Conservation (phyloP, 2,329 filamentous ascomycete genomes). For the Microdochium trichocladiopsis region DNA sequence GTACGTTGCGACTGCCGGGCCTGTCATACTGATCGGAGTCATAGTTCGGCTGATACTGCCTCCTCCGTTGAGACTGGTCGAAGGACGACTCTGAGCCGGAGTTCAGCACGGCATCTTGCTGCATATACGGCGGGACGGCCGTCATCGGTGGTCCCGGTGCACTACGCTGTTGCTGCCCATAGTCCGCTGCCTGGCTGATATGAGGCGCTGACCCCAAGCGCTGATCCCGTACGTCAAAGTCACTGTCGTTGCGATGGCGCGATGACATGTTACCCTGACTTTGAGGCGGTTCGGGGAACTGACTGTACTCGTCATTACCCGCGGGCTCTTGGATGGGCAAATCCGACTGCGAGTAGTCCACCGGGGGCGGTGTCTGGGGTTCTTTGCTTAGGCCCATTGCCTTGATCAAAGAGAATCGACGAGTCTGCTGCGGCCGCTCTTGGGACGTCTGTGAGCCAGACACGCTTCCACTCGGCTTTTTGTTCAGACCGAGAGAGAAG, state of each 20-base stretch:
- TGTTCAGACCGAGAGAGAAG: slow-evolving; percentile 61
- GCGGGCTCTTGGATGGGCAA: slow-evolving; percentile 44
- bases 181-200: slow-evolving; percentile 18
- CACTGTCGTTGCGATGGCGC: slow-evolving; percentile 29
- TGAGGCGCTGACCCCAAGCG: slow-evolving; percentile 16
- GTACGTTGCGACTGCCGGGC: slow-evolving; percentile 37
- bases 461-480: slow-evolving; percentile 65
- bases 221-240: slow-evolving; percentile 27
- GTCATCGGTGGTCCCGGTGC: slow-evolving; percentile 31
- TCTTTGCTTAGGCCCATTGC: slow-evolving; percentile 55
- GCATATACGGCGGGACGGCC: slow-evolving; percentile 39
- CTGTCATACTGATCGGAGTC: slow-evolving; percentile 35
- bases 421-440: slow-evolving; percentile 42
- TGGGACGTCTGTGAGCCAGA: slow-evolving; percentile 46
- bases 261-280: slow-evolving; percentile 11
- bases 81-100: slow-evolving; percentile 48
- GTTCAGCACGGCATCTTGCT: slow-evolving; percentile 37
- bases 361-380: slow-evolving; percentile 35
- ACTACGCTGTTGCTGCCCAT: slow-evolving; percentile 33
- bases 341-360: slow-evolving; percentile 41
- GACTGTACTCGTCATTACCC: slow-evolving; percentile 26
- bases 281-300: slow-evolving; percentile 22
- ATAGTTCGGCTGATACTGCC: slow-evolving; percentile 35
- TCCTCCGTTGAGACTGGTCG: slow-evolving; percentile 32
- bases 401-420: slow-evolving; percentile 67